These are phyloP conservation scores for Tremella mesenterica DNA, from an alignment of 768 basidiomycete genomes.

Conservation along the genomic window DNA sequence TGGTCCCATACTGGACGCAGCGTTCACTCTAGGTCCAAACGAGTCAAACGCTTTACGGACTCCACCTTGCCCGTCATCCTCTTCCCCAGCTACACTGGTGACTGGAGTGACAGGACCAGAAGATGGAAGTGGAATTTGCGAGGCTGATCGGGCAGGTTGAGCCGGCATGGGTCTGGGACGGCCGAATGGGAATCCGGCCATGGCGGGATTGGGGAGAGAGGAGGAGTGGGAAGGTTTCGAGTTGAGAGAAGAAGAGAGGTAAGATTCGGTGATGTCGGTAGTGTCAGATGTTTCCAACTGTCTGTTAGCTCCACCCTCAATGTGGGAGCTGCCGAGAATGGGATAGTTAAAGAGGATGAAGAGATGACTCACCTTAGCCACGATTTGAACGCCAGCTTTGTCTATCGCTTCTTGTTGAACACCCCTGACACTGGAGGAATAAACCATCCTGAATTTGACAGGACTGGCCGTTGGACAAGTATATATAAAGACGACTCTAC, in stretches of 20 bases:
- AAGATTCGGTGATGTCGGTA: constrained; percentile 58
- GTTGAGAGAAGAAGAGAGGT: constrained; percentile 54
- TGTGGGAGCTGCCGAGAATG: constrained; percentile 17
- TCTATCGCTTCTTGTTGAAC: constrained; percentile 56
- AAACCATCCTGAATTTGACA: constrained; percentile 79
- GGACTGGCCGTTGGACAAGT: constrained; percentile 75
- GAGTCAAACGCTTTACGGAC: constrained; percentile 38
- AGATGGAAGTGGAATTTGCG: constrained; percentile 23
- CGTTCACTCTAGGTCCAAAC: constrained; percentile 39
- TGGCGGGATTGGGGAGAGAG: constrained; percentile 20
- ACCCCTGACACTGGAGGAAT: constrained; percentile 60
- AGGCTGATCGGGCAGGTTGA: constrained; percentile 19
- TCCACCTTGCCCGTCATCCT: constrained; percentile 27
- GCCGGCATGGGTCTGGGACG: constrained; percentile 22
- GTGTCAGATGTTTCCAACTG: constrained; percentile 80
- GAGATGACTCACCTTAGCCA: constrained; percentile 44
- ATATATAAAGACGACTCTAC: constrained; percentile 66
- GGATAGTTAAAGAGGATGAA: not conserved
- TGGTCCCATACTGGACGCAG: constrained; percentile 27
- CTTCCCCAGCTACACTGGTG: constrained; percentile 1
- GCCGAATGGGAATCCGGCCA: constrained; percentile 23
- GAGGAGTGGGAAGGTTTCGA: constrained; percentile 28
- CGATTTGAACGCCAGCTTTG: constrained; percentile 48
- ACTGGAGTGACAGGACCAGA: constrained; percentile 24
- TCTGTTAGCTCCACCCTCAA: constrained; percentile 46